Evolutionary conservation across 768 basidiomycete genomes (phyloP).

Genomic region (Lentinula boryana): DNA sequence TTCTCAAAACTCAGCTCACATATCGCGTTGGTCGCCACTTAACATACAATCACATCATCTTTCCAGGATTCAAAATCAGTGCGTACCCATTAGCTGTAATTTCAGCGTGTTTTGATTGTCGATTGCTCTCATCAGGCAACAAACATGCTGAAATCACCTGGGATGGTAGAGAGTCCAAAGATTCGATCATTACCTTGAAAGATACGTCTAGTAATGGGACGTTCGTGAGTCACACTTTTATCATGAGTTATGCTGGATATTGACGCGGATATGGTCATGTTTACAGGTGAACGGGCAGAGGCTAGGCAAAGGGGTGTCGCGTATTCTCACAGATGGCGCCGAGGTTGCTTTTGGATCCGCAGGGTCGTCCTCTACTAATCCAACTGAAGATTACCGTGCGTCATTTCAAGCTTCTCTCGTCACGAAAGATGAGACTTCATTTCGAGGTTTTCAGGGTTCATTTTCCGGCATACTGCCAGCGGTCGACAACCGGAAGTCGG

Average conservation of each 20-base stretch:
- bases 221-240: conserved; percentile 36
- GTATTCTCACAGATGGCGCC: conserved; percentile 70
- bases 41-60: conserved; percentile 2
- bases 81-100: conserved; percentile 20
- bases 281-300: conserved; percentile 60
- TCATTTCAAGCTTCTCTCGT: conserved; percentile 8
- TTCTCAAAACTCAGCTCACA: not conserved
- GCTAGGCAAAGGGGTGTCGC: conserved; percentile 50
- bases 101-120: not conserved
- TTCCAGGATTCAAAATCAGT: conserved; percentile 20
- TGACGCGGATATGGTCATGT: not conserved
- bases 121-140: conserved; percentile 35
- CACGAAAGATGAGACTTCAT: not conserved
- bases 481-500: conserved; percentile 39
- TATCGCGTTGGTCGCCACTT: conserved; percentile 7
- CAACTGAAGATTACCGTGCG: conserved; percentile 70
- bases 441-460: conserved; percentile 44
- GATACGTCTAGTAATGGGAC: conserved; percentile 74
- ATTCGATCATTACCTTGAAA: conserved; percentile 38
- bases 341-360: conserved; percentile 81
- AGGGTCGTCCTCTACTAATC: conserved; percentile 33
- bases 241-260: not conserved
- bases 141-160: conserved; percentile 52
- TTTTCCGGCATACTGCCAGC: conserved; percentile 60
- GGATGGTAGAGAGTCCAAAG: conserved; percentile 44